These are phyloP conservation scores for Ogataea parapolymorpha DNA, from an alignment of 805 yeast genomes.

Conservation along the genomic window DNA sequence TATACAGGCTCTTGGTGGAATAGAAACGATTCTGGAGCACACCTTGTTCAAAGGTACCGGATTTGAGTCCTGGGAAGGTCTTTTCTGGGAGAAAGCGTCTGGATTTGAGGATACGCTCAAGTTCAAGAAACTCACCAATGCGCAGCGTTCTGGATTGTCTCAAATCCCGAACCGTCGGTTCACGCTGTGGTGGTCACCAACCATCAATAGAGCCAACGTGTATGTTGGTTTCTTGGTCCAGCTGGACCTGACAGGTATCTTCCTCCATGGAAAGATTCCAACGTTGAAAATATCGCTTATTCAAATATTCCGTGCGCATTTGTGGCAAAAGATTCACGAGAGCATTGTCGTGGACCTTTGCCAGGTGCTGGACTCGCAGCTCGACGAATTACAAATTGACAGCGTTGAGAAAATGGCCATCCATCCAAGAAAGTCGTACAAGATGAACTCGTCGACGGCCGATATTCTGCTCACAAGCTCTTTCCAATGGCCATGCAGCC, in stretches of 20 bases:
- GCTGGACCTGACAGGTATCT: conserved; percentile 92
- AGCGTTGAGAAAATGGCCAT: conserved; percentile 86
- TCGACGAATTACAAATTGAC: conserved; percentile 79
- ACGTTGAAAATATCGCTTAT: conserved; percentile 92
- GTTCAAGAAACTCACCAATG: conserved; percentile 91
- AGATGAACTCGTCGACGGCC: conserved; percentile 94
- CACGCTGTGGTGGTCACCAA: conserved; percentile 99
- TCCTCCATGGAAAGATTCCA: conserved; percentile 96
- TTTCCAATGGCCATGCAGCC: conserved; percentile 76
- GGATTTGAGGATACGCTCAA: conserved; percentile 97
- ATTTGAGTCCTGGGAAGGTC: conserved; percentile 96
- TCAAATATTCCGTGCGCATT: conserved; percentile 95
- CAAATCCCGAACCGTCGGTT: conserved; percentile 97
- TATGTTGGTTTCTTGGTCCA: conserved; percentile 97
- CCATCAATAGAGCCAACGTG: conserved; percentile 95
- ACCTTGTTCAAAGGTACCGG: conserved; percentile 96
- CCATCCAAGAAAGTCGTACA: conserved; percentile 95
- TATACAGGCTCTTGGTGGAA: conserved; percentile 95
- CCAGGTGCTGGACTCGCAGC: conserved; percentile 84
- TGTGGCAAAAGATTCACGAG: conserved; percentile 99
- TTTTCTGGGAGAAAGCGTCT: conserved; percentile 97
- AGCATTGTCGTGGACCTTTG: conserved; percentile 90
- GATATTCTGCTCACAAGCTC: conserved; percentile 77
- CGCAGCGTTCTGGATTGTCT: conserved; percentile 94
- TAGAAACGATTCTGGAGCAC: conserved; percentile 92